Percentiles rank a stretch among this genome's conserved stretches.
phyloP scores from a whole-genome alignment of 257 asterid genomes.

The Penstemon eatonii region DNA sequence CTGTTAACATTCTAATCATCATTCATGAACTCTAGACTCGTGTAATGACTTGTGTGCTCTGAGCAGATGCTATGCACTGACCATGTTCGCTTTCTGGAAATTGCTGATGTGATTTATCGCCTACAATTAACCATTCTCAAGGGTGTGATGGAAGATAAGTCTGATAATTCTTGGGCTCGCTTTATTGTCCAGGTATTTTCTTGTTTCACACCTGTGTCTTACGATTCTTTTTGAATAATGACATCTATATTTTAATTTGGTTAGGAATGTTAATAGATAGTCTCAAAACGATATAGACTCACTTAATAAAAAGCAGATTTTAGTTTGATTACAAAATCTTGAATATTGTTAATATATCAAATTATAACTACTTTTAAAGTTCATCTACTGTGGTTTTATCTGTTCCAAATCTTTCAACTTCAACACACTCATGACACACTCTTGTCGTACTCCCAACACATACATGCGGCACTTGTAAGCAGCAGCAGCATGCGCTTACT shows the following conservation, averaged over 20 bases:
- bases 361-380: no score
- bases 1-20: conserved; percentile 16
- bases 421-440: background rate
- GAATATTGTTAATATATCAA: no score
- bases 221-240: background rate
- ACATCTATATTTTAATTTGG: background rate
- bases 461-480: no score
- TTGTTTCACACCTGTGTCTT: background rate
- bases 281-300: no score
- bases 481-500: no score
- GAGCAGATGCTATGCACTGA: conserved; percentile 75
- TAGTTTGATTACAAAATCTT: no score
- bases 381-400: no score
- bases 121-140: conserved; percentile 64
- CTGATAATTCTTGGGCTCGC: conserved; percentile 64
- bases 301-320: no score
- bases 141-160: conserved; percentile 64
- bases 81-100: conserved; percentile 72
- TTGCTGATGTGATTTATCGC: conserved; percentile 77
- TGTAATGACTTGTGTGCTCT: conserved; percentile 19
- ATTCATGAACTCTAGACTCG: background rate
- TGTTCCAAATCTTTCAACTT: background rate
- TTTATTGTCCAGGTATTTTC: conserved; percentile 78
- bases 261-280: background rate
- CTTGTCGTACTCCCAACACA: no score